Base-by-base conservation (phyloP, 345 rosid species). In the Dovyalis caffra region DNA sequence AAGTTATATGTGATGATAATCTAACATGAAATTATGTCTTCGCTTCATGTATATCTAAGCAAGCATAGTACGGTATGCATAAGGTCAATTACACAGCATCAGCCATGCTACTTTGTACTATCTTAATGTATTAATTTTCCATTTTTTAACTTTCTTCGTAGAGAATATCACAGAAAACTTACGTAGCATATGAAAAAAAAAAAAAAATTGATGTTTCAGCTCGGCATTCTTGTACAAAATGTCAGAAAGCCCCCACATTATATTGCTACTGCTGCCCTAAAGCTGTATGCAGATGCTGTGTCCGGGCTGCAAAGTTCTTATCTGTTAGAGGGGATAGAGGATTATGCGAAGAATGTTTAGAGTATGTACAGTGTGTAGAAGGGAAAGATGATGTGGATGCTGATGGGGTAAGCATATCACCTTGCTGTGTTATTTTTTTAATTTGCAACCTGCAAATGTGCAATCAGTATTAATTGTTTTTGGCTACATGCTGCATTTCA, bases 191-290 rank as follows among this genome's bases (percentile, higher is more conserved):
- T 34, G 58, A 33, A 35, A 9, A 25, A 47, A 66, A 33, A 35
- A 9, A 25, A 47, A 7, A 3, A 32, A 31, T 76, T 63, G 8
- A 38, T 66, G 8, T 71, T 80, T 58, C 76, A 80, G 83, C 45
- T 67, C 60, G 79, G 64, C 79, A 75, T 72, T 66, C 73, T 60
- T 80, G 83, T 73, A 58, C 63, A 1, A 5, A 12, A 23, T 80
- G 83, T 69, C 40, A 28, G 1, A 76, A 71, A 37, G 15, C 65
- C 10, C 26, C 83, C n/a, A 71, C 67, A 53, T 72, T 66, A 45
- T 51, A 60, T 68, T 80, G 83, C 76, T 80, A 75, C 69, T 69
- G 75, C 65, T 79, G 82, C 70, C 82, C 82, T 49, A 65, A 74
- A 60, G 79, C 83, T 35, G 64, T 68, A 68, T 80, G 83, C n/a